phyloP scores from a whole-genome alignment of 1,284 basidiomycete genomes.

The Ganoderma multipileum region DNA sequence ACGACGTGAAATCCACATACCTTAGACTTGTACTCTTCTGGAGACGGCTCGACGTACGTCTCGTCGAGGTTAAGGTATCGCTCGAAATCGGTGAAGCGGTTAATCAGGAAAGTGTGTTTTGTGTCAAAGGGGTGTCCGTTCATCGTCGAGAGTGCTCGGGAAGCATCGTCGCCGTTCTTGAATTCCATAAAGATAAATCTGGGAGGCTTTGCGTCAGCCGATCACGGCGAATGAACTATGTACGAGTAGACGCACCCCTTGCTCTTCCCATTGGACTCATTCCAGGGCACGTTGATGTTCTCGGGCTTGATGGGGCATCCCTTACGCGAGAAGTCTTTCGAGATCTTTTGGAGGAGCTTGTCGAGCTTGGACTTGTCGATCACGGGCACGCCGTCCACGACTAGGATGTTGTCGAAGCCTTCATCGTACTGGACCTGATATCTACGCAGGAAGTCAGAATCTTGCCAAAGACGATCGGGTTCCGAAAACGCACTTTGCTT shows the following conservation, averaged over 20 bases:
- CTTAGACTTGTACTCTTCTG: constrained; percentile 84
- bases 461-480: neutral
- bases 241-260: constrained; percentile 73
- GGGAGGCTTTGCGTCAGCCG: neutral
- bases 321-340: constrained; percentile 83
- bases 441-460: constrained; percentile 50
- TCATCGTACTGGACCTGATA: constrained; percentile 84
- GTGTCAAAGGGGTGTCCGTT: constrained; percentile 92
- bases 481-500: constrained; percentile 73
- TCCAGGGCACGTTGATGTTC: constrained; percentile 87
- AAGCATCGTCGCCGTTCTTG: constrained; percentile 82
- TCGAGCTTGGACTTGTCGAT: constrained; percentile 86
- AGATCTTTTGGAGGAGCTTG: constrained; percentile 79
- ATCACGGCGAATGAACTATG: neutral
- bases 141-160: constrained; percentile 80
- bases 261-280: constrained; percentile 79
- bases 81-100: constrained; percentile 95
- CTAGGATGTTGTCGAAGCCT: constrained; percentile 86
- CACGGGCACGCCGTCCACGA: constrained; percentile 87
- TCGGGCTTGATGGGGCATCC: constrained; percentile 81
- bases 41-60: constrained; percentile 81
- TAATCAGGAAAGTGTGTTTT: constrained; percentile 90
- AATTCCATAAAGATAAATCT: constrained; percentile 95
- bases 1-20: constrained; percentile 47
- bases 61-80: constrained; percentile 84